These are phyloP conservation scores for Hanseniaspora jakobsenii DNA, from an alignment of 805 yeast genomes.

Conservation along the genomic window DNA sequence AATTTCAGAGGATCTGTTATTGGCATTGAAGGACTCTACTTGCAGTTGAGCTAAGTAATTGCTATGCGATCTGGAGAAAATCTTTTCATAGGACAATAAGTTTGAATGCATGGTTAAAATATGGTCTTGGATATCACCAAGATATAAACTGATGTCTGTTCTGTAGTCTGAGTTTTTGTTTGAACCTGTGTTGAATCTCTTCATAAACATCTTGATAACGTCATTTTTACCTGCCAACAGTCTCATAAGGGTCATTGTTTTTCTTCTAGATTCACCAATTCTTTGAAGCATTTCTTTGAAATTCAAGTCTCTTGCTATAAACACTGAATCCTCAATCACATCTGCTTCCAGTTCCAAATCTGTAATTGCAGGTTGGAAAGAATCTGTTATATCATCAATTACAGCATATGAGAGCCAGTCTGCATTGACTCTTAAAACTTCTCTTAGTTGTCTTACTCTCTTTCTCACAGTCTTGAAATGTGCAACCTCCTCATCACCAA, in stretches of 20 bases:
- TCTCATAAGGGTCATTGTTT: slow-evolving; percentile 86
- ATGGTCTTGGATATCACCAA: slow-evolving; percentile 96
- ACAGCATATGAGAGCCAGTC: slow-evolving; percentile 77
- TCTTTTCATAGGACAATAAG: slow-evolving; percentile 79
- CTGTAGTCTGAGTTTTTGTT: slow-evolving; percentile 27
- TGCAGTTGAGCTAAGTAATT: slow-evolving; percentile 89
- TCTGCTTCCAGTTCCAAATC: slow-evolving; percentile 71
- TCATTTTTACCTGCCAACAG: slow-evolving; percentile 88
- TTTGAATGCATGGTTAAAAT: slow-evolving; percentile 92
- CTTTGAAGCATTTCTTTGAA: slow-evolving; percentile 64
- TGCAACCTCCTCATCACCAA: slow-evolving; percentile 40
- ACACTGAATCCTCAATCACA: slow-evolving; percentile 70
- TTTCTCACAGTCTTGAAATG: slow-evolving; percentile 70
- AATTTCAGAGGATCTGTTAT: slow-evolving; percentile 74
- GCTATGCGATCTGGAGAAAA: slow-evolving; percentile 80
- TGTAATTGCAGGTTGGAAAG: slow-evolving; percentile 70
- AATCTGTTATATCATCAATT: slow-evolving; percentile 76
- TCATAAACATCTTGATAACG: slow-evolving; percentile 90
- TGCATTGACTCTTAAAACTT: slow-evolving; percentile 63
- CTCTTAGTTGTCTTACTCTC: slow-evolving; percentile 68
- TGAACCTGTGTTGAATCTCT: slow-evolving; percentile 45
- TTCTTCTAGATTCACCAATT: slow-evolving; percentile 81
- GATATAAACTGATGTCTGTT: slow-evolving; percentile 79
- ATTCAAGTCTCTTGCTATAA: slow-evolving; percentile 62
- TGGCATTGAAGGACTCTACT: slow-evolving; percentile 80